Evolutionary conservation across 768 basidiomycete genomes (phyloP).

Genomic region (Boletus fagicola): DNA sequence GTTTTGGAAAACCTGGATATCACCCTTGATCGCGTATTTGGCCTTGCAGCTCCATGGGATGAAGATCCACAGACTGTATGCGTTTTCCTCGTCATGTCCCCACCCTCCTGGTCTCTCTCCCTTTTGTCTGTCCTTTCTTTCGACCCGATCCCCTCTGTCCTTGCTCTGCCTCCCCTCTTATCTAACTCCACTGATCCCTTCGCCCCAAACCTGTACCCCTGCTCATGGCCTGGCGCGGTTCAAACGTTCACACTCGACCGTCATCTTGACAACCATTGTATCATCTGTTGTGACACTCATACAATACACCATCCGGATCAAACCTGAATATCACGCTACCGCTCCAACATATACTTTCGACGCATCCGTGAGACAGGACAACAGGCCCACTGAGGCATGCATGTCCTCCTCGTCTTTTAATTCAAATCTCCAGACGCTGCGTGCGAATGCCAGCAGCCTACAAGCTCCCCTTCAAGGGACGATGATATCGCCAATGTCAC

Average conservation of each 20-base stretch:
- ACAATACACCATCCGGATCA: conserved; percentile 1
- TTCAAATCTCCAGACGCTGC: background rate
- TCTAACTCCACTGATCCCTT: conserved; percentile 10
- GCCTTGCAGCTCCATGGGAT: conserved; percentile 14
- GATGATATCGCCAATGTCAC: background rate
- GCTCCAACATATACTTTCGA: background rate
- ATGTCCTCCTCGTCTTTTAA: background rate
- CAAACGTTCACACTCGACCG: background rate
- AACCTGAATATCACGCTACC: background rate
- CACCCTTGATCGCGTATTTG: background rate
- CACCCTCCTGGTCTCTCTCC: conserved; percentile 11
- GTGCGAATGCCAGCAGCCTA: background rate
- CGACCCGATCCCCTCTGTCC: conserved; percentile 6
- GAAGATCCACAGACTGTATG: conserved; percentile 13
- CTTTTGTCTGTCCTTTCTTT: conserved; percentile 15
- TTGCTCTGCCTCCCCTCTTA: conserved; percentile 10
- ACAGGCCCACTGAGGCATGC: background rate
- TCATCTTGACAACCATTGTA: conserved; percentile 2
- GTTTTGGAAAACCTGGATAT: conserved; percentile 7
- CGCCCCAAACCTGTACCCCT: conserved; percentile 1
- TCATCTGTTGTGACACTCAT: conserved; percentile 6
- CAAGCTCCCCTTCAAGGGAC: background rate
- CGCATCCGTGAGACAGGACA: background rate
- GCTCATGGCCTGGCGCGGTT: conserved; percentile 3
- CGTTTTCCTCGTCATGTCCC: conserved; percentile 10